Base-by-base conservation (phyloP, 331 rosid genomes). In the Rhamnella rubrinervis region DNA sequence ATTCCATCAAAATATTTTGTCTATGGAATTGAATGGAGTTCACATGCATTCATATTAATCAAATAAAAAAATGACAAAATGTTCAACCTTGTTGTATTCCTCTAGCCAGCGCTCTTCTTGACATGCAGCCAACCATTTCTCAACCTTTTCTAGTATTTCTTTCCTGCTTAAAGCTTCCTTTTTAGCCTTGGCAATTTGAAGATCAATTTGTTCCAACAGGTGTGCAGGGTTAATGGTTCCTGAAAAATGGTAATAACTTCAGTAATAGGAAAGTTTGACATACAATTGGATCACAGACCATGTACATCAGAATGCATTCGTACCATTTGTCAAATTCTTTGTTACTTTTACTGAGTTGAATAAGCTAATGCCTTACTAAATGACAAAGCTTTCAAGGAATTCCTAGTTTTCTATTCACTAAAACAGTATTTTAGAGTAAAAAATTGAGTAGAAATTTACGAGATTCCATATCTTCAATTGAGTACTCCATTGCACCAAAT, bases 51-150 rank as follows among this genome's bases (percentile, higher is more conserved):
- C 47, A 40, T 40, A 7, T 63, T 46, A 13, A 18, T 14, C 6
- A 61, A 70, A 23, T 23, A 60, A 21, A 28, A 12, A 53, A 47
- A 1, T n/a, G 9, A 50, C 15, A 28, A 14, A 53, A 47, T 28
- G 51, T 61, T 61, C 67, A 71, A 92, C 96, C 88, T 85, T 84
- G 62, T 87, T 87, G 81, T 92, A 89, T 71, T 89, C 96, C 85
- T 92, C 93, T 20, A 89, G 85, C 93, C 97, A 89, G 73, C 81
- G 76, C 78, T 92, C 97, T 77, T 92, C 96, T 77, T 85, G 86
- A 71, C 82, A 71, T 14, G 92, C 92, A 65, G 62, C 75, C 62
- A 86, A 40, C 96, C 96, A 89, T 75, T 89, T 87, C 69, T 92
- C 92, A 76, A 89, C 77, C 80, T 81, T 89, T 59, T 85, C 90